Conservation (phyloP, 495 filamentous ascomycete genomes). For the Polyplosphaeria fusca region DNA sequence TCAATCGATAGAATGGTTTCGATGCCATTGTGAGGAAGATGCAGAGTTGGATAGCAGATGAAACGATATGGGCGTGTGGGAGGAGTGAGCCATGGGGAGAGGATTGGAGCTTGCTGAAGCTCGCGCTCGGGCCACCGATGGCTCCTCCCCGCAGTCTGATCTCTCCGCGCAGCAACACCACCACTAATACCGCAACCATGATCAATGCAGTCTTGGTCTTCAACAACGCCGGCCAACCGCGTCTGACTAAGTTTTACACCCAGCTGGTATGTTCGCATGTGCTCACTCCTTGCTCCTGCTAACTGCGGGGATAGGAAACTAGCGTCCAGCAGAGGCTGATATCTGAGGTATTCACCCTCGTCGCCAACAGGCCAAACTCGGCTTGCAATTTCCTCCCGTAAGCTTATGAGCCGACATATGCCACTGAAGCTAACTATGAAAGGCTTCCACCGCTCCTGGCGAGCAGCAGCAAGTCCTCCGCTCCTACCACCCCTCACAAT, state of each 20-base stretch:
- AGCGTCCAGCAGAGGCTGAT: slow-evolving; percentile 94
- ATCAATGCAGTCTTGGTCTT: slow-evolving; percentile 99
- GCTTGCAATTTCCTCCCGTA: slow-evolving; percentile 95
- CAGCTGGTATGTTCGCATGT: slow-evolving; percentile 67
- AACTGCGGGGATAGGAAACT: too few relatives aligned
- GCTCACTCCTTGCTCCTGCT: slow-evolving; percentile 17
- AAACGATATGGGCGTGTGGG: too few relatives aligned
- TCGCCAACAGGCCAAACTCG: slow-evolving; percentile 77
- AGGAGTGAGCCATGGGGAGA: too few relatives aligned
- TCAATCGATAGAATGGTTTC: slow-evolving; percentile 11
- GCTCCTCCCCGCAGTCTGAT: slow-evolving; percentile 4
- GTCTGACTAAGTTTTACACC: slow-evolving; percentile 98
- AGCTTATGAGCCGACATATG: neutral
- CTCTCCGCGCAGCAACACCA: neutral
- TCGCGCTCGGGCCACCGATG: slow-evolving; percentile 3
- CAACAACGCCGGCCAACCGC: slow-evolving; percentile 94
- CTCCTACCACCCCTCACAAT: slow-evolving; percentile 56
- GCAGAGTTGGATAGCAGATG: neutral
- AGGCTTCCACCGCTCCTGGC: slow-evolving; percentile 65
- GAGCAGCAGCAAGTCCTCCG: slow-evolving; percentile 52
- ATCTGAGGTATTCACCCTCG: slow-evolving; percentile 95
- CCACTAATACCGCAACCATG: slow-evolving; percentile 53
- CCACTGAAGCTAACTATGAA: slow-evolving; percentile 40
- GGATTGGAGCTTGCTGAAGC: slow-evolving; percentile 1
- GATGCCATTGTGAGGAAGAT: slow-evolving; percentile 13